Base-by-base conservation (phyloP, 768 basidiomycete genomes). In the Tephrocybe sp. region DNA sequence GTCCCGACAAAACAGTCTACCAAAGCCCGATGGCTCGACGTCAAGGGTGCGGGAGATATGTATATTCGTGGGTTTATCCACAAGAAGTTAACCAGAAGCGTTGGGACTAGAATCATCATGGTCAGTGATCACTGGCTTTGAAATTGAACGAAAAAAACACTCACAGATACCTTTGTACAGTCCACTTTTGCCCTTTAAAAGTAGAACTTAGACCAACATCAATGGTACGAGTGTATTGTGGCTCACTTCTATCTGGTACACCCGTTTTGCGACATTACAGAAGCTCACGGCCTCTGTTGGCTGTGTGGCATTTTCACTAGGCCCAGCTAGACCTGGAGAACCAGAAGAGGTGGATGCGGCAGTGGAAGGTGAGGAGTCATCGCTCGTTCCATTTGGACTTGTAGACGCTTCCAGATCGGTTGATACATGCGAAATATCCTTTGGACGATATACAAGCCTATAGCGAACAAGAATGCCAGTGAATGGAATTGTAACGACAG, bases 391-490 rank as follows among this genome's bases (percentile, higher is more conserved):
- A 40, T 10, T 23, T 2, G 35, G 17, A 23, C 23, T 26, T 17
- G 16, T 30, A 12, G 39, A 14, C 10, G 39, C 48, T 44, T 57
- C 53, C 12, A 26, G 31, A 14, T 57, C 52, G 4, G 30, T 16
- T 9, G 38, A 20, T 36, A 14, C 13, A 45, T 22, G 42, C 22
- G 2, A 26, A 31, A 20, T 20, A 12, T 45, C 39, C 44, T 57
- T 60, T 4, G 57, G 47, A 22, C 56, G 33, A 50, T 61, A 59
- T 13, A 54, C 52, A 17, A 56, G 54, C 22, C 64, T 49, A 44
- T 62, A 60, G 22, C 60, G 53, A 2, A 65, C 64, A 17, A 63
- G 52, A 8, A 55, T 33, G 2, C 60, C 48, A 42, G 54, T 60
- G 45, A 63, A 60, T 16, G 62, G 64, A 35, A 57, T 30, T 19